Evolutionary conservation across 352 stramenopile genomes (phyloP).

Genomic region (Globisporangium camurandrum): DNA sequence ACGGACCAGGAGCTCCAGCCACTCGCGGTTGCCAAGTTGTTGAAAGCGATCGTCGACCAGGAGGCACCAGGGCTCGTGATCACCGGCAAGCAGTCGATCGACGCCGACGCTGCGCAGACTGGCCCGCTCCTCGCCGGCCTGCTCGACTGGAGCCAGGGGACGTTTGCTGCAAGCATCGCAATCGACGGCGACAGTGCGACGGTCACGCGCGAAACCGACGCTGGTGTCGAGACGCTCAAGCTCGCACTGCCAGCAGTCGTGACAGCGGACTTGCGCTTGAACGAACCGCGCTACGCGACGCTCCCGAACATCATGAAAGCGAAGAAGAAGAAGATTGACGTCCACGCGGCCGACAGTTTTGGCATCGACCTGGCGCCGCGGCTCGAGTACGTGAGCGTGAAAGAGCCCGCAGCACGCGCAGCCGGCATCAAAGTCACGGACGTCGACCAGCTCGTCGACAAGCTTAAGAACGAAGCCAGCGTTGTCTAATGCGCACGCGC

Average conservation of each 20-base stretch:
- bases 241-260: constrained; percentile 92
- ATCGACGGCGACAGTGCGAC: constrained; percentile 52
- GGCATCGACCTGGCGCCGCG: constrained; percentile 66
- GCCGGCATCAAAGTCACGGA: constrained; percentile 93
- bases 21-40: constrained; percentile 95
- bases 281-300: constrained; percentile 98
- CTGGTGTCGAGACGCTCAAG: constrained; percentile 86
- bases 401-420: constrained; percentile 89
- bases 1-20: constrained; percentile 98
- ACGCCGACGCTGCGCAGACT: constrained; percentile 80
- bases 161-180: constrained; percentile 93
- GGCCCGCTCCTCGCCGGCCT: constrained; percentile 95
- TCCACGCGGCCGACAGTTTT: constrained; percentile 59
- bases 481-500: constrained; percentile 66
- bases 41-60: constrained; percentile 93
- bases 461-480: constrained; percentile 94
- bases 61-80: constrained; percentile 92
- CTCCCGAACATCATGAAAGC: constrained; percentile 99
- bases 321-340: constrained; percentile 91
- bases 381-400: constrained; percentile 81
- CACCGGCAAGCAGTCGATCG: constrained; percentile 96
- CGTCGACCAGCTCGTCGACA: constrained; percentile 94
- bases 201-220: constrained; percentile 95
- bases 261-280: constrained; percentile 97
- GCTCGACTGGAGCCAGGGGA: constrained; percentile 95